A percentile compares a stretch with the other conserved stretches of the same genome.
Evolutionary conservation across 176 grass and related monocot genomes (phyloP).

Genomic region (Phoenix roebelenii): DNA sequence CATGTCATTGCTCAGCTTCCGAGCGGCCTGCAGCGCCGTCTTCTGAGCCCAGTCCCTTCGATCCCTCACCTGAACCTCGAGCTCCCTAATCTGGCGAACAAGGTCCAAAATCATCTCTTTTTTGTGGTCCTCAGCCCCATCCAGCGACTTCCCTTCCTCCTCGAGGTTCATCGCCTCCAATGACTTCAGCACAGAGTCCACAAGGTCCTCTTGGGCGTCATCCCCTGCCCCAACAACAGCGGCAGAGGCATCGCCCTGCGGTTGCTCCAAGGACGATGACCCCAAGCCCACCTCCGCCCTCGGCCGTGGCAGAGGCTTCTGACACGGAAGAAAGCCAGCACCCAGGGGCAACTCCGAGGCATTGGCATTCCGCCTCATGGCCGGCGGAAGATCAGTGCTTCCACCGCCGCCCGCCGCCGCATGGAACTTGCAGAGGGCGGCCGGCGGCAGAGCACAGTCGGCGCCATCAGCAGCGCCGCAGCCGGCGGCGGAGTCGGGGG

Average conservation of each 20-base stretch:
- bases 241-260: slow-evolving; percentile 15
- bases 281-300: not conserved
- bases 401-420: slow-evolving; percentile 18
- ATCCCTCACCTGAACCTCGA: slow-evolving; percentile 82
- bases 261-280: not conserved
- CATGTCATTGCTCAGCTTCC: slow-evolving; percentile 82
- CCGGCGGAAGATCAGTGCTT: slow-evolving; percentile 1
- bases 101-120: slow-evolving; percentile 59
- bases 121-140: slow-evolving; percentile 33
- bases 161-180: slow-evolving; percentile 50
- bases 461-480: slow-evolving; percentile 5
- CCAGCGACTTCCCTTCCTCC: slow-evolving; percentile 21
- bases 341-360: not conserved
- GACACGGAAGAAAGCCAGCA: slow-evolving; percentile 4
- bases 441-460: not conserved
- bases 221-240: no score
- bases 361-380: slow-evolving; percentile 3
- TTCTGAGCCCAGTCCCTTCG: slow-evolving; percentile 88
- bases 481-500: not conserved
- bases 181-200: slow-evolving; percentile 38
- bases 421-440: not conserved
- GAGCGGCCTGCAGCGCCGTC: slow-evolving; percentile 87
- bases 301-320: not conserved
- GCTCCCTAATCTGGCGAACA: slow-evolving; percentile 55
- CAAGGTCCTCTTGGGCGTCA: slow-evolving; percentile 4